Percentiles rank a stretch among this genome's conserved stretches.
phyloP scores from a whole-genome alignment of 1,139 yeast species.

The Suhomyces coccinellae region DNA sequence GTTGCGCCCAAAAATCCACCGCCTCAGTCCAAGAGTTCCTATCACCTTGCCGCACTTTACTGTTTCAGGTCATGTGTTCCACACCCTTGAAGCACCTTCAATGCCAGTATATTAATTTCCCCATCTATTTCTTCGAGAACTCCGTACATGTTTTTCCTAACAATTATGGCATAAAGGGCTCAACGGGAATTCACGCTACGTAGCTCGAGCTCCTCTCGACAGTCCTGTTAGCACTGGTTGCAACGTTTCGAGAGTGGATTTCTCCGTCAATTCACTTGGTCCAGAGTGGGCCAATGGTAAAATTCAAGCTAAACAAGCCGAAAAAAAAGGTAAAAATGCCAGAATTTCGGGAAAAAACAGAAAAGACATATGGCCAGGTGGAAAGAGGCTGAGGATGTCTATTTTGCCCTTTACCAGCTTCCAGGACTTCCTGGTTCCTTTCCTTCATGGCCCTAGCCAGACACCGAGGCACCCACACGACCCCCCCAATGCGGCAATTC shows the following conservation, averaged over 20 bases:
- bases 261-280: neutral
- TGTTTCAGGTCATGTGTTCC: conserved; percentile 1
- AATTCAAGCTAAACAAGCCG: neutral
- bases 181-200: no score
- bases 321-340: neutral
- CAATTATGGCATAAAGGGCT: no score
- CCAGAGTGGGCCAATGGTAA: neutral
- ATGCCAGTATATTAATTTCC: no score
- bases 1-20: no score
- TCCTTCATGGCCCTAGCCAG: neutral
- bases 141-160: no score
- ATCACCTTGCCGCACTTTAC: neutral
- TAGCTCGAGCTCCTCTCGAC: neutral
- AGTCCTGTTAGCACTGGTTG: neutral
- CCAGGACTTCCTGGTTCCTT: no score
- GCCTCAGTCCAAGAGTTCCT: no score
- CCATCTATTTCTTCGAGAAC: neutral
- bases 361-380: no score
- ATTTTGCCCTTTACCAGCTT: no score
- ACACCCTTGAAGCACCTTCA: neutral
- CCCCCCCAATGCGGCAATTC: conserved; percentile 9
- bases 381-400: no score
- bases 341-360: neutral
- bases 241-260: neutral
- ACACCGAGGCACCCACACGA: neutral